Evolutionary conservation across 169 alveolate species (phyloP).

Genomic region (Eimeria acervulina): DNA sequence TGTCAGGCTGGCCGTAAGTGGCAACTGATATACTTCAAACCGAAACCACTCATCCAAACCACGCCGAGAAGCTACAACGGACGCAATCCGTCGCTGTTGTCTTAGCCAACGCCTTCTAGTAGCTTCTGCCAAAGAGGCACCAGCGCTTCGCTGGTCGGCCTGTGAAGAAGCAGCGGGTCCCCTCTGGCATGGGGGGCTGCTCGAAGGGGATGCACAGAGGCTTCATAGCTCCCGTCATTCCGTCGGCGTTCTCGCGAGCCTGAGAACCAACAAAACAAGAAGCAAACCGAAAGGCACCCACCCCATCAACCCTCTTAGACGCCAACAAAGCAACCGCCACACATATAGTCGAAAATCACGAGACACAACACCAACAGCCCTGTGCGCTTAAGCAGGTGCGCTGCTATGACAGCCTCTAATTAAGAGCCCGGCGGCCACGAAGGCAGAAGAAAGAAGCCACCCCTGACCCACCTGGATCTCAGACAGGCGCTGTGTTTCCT

Average conservation of each 20-base stretch:
- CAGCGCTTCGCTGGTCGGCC: constrained; percentile 95
- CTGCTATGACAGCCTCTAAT: not conserved
- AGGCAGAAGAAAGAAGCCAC: not conserved
- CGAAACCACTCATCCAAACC: not conserved
- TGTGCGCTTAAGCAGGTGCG: not conserved
- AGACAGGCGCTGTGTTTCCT: constrained; percentile 84
- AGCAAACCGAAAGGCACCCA: too few species aligned
- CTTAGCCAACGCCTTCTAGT: constrained; percentile 4
- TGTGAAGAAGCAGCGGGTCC: constrained; percentile 97
- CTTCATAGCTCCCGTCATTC: constrained; percentile 97
- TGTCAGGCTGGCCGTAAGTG: too few species aligned
- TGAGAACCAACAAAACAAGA: constrained; percentile 42
- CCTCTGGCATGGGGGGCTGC: constrained; percentile 95
- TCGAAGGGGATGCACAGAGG: constrained; percentile 97
- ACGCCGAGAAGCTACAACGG: not conserved
- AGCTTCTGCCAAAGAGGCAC: constrained; percentile 84
- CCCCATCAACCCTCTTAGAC: too few species aligned
- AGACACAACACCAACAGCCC: not conserved
- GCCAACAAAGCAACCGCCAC: not conserved
- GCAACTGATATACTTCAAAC: too few species aligned
- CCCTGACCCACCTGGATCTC: constrained; percentile 54
- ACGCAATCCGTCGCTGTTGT: not conserved
- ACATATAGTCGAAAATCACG: not conserved
- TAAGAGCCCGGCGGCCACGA: not conserved
- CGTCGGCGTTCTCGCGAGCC: constrained; percentile 80